Evolutionary conservation across 352 stramenopile genomes (phyloP).

Genomic region (Globisporangium spiculum): DNA sequence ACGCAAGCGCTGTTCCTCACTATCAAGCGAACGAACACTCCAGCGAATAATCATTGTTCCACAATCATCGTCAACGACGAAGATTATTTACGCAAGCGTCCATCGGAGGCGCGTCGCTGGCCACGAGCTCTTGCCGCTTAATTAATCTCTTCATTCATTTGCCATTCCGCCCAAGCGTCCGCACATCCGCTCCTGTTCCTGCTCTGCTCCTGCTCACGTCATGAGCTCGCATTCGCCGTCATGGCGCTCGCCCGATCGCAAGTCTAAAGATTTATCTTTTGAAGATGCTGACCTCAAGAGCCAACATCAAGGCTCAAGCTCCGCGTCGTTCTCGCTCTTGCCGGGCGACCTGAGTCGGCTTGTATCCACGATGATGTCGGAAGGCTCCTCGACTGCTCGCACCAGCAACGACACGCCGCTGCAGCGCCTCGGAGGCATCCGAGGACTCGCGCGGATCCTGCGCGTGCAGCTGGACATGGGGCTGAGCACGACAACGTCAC

Average conservation of each 20-base stretch:
- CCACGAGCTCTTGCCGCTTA: neutral
- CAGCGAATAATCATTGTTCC: too few species aligned
- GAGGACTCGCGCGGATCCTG: constrained; percentile 4
- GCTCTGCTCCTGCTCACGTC: neutral
- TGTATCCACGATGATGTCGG: neutral
- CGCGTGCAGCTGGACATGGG: neutral
- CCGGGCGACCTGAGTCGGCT: constrained; percentile 4
- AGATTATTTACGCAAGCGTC: too few species aligned
- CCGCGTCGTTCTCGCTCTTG: constrained; percentile 7
- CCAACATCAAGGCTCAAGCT: neutral
- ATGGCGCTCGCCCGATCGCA: neutral
- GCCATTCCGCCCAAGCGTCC: neutral
- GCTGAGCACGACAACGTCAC: neutral
- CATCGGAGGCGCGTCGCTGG: neutral
- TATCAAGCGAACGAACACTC: too few species aligned
- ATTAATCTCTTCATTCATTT: neutral
- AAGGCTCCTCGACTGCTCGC: neutral
- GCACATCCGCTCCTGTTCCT: neutral
- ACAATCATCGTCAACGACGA: too few species aligned
- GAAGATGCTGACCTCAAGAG: neutral
- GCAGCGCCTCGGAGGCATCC: constrained; percentile 2
- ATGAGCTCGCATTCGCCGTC: neutral
- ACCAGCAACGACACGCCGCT: neutral
- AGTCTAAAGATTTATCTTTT: neutral
- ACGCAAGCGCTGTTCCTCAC: neutral